Conservation (phyloP, 352 stramenopile species). For the Phytophthora quininea region DNA sequence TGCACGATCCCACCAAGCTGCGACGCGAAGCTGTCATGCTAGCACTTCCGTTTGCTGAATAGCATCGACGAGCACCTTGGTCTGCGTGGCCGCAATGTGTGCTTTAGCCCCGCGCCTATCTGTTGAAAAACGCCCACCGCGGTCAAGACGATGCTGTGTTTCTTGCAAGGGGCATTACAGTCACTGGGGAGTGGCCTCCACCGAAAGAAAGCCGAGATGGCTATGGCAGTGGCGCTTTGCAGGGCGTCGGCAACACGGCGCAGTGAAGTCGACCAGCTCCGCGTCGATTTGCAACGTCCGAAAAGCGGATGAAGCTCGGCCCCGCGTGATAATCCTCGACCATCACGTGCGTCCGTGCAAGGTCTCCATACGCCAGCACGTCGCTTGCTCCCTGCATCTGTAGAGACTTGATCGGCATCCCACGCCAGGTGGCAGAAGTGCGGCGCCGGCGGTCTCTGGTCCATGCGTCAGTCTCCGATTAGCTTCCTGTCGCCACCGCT, state of each 20-base stretch:
- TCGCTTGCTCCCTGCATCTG: background rate
- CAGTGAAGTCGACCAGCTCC: background rate
- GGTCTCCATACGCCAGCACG: background rate
- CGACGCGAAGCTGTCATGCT: background rate
- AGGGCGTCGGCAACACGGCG: background rate
- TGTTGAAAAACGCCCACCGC: too few relatives aligned
- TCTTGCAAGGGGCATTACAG: too few relatives aligned
- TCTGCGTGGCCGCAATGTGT: too few relatives aligned
- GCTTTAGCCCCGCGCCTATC: too few relatives aligned
- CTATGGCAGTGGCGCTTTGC: background rate
- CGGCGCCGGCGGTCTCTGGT: background rate
- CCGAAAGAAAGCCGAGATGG: background rate
- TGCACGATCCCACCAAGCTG: background rate
- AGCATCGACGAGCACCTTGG: too few relatives aligned
- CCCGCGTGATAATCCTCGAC: background rate
- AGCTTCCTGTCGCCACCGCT: background rate
- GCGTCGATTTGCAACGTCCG: background rate
- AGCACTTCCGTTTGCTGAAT: too few relatives aligned
- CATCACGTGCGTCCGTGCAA: background rate
- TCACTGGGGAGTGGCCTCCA: too few relatives aligned
- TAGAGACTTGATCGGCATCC: conserved; percentile 17
- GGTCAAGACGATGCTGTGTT: too few relatives aligned
- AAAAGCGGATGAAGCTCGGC: background rate
- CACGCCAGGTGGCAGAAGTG: conserved; percentile 13
- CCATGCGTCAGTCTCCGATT: conserved; percentile 27